Base-by-base conservation (phyloP, 192 early-diverging fungal genomes). In the Martensiomyces pterosporus region DNA sequence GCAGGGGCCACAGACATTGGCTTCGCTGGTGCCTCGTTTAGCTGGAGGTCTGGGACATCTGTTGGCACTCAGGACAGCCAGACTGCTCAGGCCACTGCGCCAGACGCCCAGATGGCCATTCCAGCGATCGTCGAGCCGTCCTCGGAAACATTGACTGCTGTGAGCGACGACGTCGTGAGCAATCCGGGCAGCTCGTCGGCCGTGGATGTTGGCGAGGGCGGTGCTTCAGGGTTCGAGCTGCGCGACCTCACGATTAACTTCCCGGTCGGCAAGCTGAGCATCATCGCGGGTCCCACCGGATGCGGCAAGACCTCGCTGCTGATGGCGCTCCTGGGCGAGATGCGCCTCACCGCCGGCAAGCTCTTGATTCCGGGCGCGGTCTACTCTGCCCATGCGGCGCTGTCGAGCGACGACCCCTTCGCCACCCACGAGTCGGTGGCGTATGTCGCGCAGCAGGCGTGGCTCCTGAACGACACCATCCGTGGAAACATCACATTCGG, bases 401-500 rank as follows among this genome's bases (percentile, higher is more conserved):
- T n/a, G n/a, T 24, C 49, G 2, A 49, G 57, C 34, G 57, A 52
- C 8, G 54, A 61, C 18, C 33, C 39, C 22, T 68, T 68, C 43
- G 39, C 39, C 1, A 14, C 53, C 29, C 54, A 52, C 19, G 58
- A 68, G 49, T 56, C 65, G 2, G 66, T 39, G 3, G 24, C 92
- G 0, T 97, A 90, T 69, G 91, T 90, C 4, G 82, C 92, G n/a
- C 94, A 97, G 59, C 43, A 74, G 58, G 73, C 82, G 33, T 83
- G 81, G 81, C 56, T 89, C 17, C 82, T 81, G 35, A 85, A 85
- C 42, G 79, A 78, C 13, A 84, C 80, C 0, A 80, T 93, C 41
- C 71, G 77, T 14, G 80, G 84, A 23, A 93, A 93, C 63, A 93
- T 98, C 44, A 39, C 84, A 23, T 97, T 98, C 70, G 91, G 92